Conservation (phyloP, 2,329 filamentous ascomycete species). For the Fusarium sp. region DNA sequence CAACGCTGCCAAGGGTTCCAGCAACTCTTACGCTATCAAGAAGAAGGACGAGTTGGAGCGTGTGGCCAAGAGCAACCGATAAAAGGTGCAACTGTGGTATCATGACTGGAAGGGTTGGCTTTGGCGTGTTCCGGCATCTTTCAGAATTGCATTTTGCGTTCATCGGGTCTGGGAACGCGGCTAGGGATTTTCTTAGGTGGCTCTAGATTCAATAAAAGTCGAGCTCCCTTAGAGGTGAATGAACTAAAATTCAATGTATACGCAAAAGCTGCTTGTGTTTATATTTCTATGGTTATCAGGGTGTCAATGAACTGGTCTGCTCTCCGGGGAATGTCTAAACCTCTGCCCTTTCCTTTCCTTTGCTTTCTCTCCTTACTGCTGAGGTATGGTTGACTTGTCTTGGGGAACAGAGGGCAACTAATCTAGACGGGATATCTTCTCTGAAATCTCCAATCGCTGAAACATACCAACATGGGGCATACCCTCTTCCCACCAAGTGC, state of each 20-base stretch:
- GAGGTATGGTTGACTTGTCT: not conserved
- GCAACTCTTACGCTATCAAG: constrained; percentile 99
- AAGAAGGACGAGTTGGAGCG: constrained; percentile 99
- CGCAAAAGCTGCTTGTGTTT: constrained; percentile 12
- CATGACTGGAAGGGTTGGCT: constrained; percentile 55
- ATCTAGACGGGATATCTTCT: constrained; percentile 46
- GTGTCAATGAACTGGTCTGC: not conserved
- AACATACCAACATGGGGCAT: constrained; percentile 91
- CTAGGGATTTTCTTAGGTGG: constrained; percentile 58
- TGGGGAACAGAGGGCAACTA: constrained; percentile 10
- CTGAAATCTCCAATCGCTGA: constrained; percentile 56
- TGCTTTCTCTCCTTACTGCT: not conserved
- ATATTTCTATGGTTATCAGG: not conserved
- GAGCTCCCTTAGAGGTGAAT: constrained; percentile 56
- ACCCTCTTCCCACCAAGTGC: constrained; percentile 84
- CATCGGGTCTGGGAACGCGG: constrained; percentile 59
- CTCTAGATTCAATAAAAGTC: constrained; percentile 60
- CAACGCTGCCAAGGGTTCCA: constrained; percentile 99
- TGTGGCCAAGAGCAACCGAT: constrained; percentile 99
- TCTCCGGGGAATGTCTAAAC: not conserved
- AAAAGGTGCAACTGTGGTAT: constrained; percentile 66
- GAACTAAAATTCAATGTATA: constrained; percentile 45
- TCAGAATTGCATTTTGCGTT: constrained; percentile 63
- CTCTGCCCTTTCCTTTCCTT: not conserved
- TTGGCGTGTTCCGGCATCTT: constrained; percentile 61